phyloP scores from a whole-genome alignment of 768 basidiomycete species.

The Xerocomus brunneocitrinus region DNA sequence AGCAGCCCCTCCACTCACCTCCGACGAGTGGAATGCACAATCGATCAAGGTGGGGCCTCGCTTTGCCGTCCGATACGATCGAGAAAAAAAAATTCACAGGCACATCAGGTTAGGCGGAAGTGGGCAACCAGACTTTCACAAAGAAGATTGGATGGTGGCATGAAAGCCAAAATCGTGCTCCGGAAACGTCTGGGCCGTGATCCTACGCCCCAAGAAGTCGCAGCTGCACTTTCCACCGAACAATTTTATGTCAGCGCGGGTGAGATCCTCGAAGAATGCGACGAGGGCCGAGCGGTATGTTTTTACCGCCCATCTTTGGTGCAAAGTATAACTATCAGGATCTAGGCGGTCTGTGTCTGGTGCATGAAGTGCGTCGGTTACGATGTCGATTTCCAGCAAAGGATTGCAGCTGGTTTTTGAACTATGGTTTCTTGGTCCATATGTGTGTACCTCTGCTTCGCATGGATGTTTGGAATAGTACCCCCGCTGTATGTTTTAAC shows the following conservation, averaged over 20 bases:
- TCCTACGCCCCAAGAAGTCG: slow-evolving; percentile 8
- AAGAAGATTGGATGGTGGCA: neutral
- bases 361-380: slow-evolving; percentile 11
- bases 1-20: slow-evolving; percentile 2
- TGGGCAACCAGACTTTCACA: slow-evolving; percentile 3
- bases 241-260: neutral
- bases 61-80: neutral
- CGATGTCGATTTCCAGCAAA: slow-evolving; percentile 9
- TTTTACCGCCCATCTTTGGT: neutral
- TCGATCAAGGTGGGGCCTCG: slow-evolving; percentile 1
- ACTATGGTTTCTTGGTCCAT: neutral
- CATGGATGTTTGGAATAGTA: too few species aligned
- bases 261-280: slow-evolving; percentile 5
- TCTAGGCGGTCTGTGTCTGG: slow-evolving; percentile 6
- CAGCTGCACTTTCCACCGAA: neutral
- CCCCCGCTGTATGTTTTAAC: neutral
- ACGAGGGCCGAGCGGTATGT: slow-evolving; percentile 4
- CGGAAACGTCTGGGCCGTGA: slow-evolving; percentile 5
- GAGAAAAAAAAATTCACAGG: neutral
- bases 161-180: slow-evolving; percentile 9
- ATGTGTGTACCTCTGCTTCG: neutral
- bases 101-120: slow-evolving; percentile 8
- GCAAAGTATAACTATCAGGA: neutral
- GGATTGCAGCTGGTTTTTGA: slow-evolving; percentile 2
- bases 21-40: slow-evolving; percentile 6